phyloP scores from a whole-genome alignment of 768 basidiomycete species.

The Phlegmacium glaucopus region DNA sequence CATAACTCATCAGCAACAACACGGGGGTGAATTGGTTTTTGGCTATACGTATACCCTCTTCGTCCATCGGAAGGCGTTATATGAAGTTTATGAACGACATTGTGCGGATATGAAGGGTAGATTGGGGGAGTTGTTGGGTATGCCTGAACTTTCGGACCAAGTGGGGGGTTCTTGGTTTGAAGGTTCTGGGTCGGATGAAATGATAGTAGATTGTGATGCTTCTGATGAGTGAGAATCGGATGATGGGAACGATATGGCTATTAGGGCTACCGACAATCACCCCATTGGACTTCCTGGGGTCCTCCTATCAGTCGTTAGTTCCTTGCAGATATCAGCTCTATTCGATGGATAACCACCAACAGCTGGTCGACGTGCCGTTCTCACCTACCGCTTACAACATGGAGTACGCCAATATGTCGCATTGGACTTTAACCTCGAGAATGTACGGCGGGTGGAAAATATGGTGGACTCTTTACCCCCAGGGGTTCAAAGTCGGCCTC shows the following conservation, averaged over 20 bases:
- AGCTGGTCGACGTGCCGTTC: constrained; percentile 31
- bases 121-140: too few relatives aligned
- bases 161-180: too few relatives aligned
- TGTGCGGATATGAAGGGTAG: too few relatives aligned
- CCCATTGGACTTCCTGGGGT: constrained; percentile 32
- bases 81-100: constrained; percentile 10
- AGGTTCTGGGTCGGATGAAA: too few relatives aligned
- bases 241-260: too few relatives aligned
- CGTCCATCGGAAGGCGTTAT: constrained; percentile 32
- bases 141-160: too few relatives aligned
- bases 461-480: background rate
- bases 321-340: constrained; percentile 25
- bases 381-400: constrained; percentile 7
- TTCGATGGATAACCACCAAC: constrained; percentile 39
- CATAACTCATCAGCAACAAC: background rate
- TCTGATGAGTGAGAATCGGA: too few relatives aligned
- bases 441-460: constrained; percentile 13
- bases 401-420: constrained; percentile 11
- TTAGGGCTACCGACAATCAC: background rate
- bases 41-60: constrained; percentile 30
- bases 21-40: constrained; percentile 5
- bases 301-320: constrained; percentile 33
- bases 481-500: background rate
- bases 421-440: constrained; percentile 24
- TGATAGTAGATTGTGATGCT: too few relatives aligned